phyloP scores from a whole-genome alignment of 768 basidiomycete species.

The Thelephora aurantiotincta region DNA sequence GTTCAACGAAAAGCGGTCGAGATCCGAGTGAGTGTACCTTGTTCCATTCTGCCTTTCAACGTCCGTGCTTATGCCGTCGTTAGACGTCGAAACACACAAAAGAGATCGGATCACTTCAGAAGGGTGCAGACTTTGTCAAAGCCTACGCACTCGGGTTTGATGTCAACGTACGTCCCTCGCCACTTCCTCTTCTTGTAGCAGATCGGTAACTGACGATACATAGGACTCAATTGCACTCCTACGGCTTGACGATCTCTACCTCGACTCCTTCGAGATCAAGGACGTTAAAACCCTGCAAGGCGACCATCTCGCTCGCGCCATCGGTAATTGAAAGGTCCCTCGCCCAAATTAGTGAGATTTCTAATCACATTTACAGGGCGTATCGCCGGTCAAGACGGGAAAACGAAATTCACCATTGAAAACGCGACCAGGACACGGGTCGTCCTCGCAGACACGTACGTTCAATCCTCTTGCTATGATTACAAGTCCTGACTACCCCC shows the following conservation, averaged over 20 bases:
- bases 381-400: slow-evolving; percentile 97
- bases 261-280: slow-evolving; percentile 98
- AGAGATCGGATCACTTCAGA: slow-evolving; percentile 86
- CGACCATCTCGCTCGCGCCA: slow-evolving; percentile 95
- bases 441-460: slow-evolving; percentile 92
- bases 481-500: slow-evolving; percentile 2
- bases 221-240: slow-evolving; percentile 94
- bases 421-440: slow-evolving; percentile 96
- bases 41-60: neutral
- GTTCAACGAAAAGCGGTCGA: slow-evolving; percentile 81
- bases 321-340: slow-evolving; percentile 38
- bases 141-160: slow-evolving; percentile 93
- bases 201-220: neutral
- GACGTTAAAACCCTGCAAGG: slow-evolving; percentile 97
- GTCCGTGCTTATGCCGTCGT: neutral
- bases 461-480: slow-evolving; percentile 11
- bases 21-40: slow-evolving; percentile 54
- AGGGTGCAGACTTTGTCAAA: slow-evolving; percentile 94
- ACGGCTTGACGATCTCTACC: slow-evolving; percentile 90
- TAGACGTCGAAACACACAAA: slow-evolving; percentile 93
- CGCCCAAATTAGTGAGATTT: neutral
- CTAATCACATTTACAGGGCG: slow-evolving; percentile 41
- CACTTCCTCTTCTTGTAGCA: neutral
- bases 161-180: slow-evolving; percentile 54
- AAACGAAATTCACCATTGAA: slow-evolving; percentile 98